Evolutionary conservation across 495 filamentous ascomycete genomes (phyloP), one percentile per base, ranked within the genome.

Genomic region (Achaetomiella virescens): DNA sequence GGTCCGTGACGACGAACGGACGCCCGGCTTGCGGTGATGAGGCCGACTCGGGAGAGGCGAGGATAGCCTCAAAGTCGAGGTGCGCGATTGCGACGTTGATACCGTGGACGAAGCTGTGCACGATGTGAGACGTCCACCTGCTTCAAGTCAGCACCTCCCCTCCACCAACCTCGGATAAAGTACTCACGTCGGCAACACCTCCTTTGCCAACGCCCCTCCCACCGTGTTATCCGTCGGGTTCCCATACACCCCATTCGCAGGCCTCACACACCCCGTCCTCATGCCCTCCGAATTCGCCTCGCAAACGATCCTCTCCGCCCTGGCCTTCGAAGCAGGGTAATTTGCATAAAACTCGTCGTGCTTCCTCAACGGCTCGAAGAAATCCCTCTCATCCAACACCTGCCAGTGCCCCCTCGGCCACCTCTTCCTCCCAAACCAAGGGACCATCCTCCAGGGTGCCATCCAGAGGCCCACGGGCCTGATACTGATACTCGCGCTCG

Each of bases 201-300:
- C 54, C 49, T 70, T 71, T 50, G 63, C 61, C 20, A 72, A 47
- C 27, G 69, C 64, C 0, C 74, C 76, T 1, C 74, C 72, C 25
- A 84, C 63, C 0, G 75, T 78, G 29, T 74, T 73, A 58, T 81
- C 77, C 6, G 67, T 78, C 2, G 79, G 79, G 48, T 81, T 74
- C 14, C 81, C 81, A 56, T 83, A 82, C 25, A 84, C 77, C 6
- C 79, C 80, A 63, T 84, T 82, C 7, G 78, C 73, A 3, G 81
- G 80, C 9, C 81, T 70, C 53, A 84, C 81, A 57, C 76, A 76
- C 18, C 81, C 81, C 0, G 81, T 82, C 6, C 79, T 72, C 44
- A 84, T 74, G 2, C 63, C 17, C 27, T 64, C 61, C 15, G 67
- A 47, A 48, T 81, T 75, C 2, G 76, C 75, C 4, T 51, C 66